These are phyloP conservation scores for Boletus sensibilis DNA, from an alignment of 768 basidiomycete genomes.

Conservation along the genomic window DNA sequence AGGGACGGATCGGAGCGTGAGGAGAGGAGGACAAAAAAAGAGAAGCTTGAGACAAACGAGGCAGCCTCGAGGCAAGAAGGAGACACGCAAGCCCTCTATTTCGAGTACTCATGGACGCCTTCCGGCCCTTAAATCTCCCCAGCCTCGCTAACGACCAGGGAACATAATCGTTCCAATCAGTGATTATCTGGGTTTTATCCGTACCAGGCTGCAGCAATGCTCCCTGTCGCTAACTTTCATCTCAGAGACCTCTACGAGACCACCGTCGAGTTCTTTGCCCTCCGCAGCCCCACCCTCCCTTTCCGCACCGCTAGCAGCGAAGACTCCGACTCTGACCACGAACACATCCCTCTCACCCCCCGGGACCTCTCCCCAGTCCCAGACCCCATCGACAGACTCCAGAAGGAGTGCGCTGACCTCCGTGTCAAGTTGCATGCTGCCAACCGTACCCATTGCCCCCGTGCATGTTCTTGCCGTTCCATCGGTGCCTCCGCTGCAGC, in stretches of 20 bases:
- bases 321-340: conserved; percentile 30
- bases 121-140: conserved; percentile 8
- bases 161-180: conserved; percentile 19
- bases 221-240: conserved; percentile 46
- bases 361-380: conserved; percentile 37
- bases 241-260: conserved; percentile 50
- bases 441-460: conserved; percentile 35
- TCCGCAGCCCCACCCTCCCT: conserved; percentile 38
- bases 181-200: conserved; percentile 41
- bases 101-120: neutral
- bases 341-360: conserved; percentile 28
- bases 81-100: conserved; percentile 22
- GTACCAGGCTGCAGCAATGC: conserved; percentile 37
- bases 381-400: conserved; percentile 40
- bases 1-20: neutral
- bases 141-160: conserved; percentile 3
- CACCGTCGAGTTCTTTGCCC: conserved; percentile 59
- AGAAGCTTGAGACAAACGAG: neutral
- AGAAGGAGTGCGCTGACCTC: conserved; percentile 43
- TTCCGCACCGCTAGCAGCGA: conserved; percentile 25
- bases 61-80: conserved; percentile 14
- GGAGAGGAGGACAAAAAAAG: conserved; percentile 1
- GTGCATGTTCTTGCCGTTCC: conserved; percentile 32
- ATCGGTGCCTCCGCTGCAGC: conserved; percentile 41
- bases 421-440: conserved; percentile 43